A percentile compares a stretch with the other conserved stretches of the same genome.
These are phyloP conservation scores for Oldenlandia corymbosa DNA, from an alignment of 257 asterid species.

Conservation along the genomic window DNA sequence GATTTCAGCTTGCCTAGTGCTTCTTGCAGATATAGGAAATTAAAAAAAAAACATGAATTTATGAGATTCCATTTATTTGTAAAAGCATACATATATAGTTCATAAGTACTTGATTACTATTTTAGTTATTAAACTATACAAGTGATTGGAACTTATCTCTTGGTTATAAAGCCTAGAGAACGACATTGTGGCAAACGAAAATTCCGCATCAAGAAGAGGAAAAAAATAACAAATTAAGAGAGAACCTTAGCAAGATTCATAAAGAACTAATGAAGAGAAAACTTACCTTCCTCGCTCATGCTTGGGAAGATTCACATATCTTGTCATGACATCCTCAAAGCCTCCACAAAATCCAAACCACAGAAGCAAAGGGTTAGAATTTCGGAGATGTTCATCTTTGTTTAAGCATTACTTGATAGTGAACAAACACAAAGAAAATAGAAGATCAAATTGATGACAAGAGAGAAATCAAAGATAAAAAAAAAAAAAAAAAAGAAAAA, in stretches of 20 bases:
- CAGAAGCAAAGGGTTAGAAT: background rate
- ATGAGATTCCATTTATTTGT: background rate
- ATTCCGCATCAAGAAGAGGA: slow-evolving; percentile 8
- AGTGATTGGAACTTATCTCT: slow-evolving; percentile 44
- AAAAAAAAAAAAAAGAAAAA: too few species aligned
- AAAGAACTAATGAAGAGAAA: background rate
- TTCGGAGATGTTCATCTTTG: background rate
- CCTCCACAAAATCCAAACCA: slow-evolving; percentile 25
- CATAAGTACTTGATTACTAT: too few species aligned
- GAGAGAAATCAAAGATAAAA: too few species aligned
- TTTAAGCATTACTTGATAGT: too few species aligned
- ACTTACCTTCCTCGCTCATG: slow-evolving; percentile 81
- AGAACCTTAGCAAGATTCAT: background rate
- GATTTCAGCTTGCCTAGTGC: slow-evolving; percentile 72
- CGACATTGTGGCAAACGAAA: slow-evolving; percentile 24
- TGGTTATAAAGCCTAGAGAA: slow-evolving; percentile 70
- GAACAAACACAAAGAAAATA: too few species aligned
- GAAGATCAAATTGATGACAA: too few species aligned
- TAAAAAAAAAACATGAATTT: slow-evolving; percentile 1
- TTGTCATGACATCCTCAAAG: slow-evolving; percentile 64
- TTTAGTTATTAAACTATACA: too few species aligned
- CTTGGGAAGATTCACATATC: slow-evolving; percentile 77
- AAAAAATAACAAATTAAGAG: background rate
- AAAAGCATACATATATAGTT: too few species aligned
- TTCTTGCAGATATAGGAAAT: slow-evolving; percentile 67